These are phyloP conservation scores for Dalbergia cochinchinensis DNA, from an alignment of 306 rosid species.

Conservation along the genomic window DNA sequence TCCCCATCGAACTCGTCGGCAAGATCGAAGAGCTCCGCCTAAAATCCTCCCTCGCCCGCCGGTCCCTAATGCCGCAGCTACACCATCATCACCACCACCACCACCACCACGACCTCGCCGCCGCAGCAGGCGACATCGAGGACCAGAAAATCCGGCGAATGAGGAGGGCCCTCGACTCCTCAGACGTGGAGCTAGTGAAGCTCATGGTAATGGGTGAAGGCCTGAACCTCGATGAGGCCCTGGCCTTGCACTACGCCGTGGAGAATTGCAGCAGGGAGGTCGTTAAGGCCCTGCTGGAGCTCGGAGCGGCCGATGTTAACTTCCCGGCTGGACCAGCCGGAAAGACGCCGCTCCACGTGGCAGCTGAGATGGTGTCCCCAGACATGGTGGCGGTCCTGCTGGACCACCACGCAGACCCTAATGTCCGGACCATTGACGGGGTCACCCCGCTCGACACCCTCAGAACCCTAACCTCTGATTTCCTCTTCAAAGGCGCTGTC, in stretches of 20 bases:
- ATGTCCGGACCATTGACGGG: constrained; percentile 81
- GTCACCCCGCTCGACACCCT: constrained; percentile 86
- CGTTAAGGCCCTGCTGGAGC: constrained; percentile 86
- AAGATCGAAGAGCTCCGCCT: constrained; percentile 96
- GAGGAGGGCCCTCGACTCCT: constrained; percentile 91
- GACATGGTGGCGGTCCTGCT: constrained; percentile 98
- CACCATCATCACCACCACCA: constrained; percentile 48
- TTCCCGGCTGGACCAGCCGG: constrained; percentile 80
- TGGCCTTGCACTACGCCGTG: constrained; percentile 90
- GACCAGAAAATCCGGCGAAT: constrained; percentile 93
- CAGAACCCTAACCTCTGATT: constrained; percentile 98
- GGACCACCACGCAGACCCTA: constrained; percentile 98
- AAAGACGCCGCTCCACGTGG: constrained; percentile 86
- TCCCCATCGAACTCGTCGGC: constrained; percentile 82
- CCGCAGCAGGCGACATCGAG: constrained; percentile 73
- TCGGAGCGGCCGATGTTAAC: constrained; percentile 95
- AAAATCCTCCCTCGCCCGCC: constrained; percentile 82
- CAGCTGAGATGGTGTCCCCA: constrained; percentile 92
- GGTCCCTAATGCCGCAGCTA: constrained; percentile 66
- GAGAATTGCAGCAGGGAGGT: constrained; percentile 96
- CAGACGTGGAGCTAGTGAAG: constrained; percentile 93
- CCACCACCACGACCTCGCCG: constrained; percentile 63
- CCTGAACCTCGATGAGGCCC: constrained; percentile 87
- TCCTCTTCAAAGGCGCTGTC: constrained; percentile 96
- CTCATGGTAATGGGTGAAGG: constrained; percentile 99